Evolutionary conservation across 2,329 filamentous ascomycete species (phyloP).

Genomic region (Fusarium foetens): DNA sequence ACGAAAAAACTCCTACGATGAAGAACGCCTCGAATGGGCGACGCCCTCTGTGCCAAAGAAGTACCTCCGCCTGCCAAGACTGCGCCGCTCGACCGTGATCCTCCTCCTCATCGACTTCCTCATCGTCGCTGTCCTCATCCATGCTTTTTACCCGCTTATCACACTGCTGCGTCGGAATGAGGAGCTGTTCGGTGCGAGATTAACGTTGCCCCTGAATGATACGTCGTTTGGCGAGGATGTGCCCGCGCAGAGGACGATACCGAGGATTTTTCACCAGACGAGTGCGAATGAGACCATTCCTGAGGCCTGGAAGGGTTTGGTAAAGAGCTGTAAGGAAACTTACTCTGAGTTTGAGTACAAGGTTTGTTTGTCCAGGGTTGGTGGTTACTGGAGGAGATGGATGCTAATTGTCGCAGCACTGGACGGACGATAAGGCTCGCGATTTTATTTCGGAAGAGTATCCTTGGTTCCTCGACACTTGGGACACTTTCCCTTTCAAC

Average conservation of each 20-base stretch:
- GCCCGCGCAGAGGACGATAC: conserved; percentile 75
- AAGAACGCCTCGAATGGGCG: conserved; percentile 43
- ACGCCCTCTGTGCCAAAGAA: conserved; percentile 38
- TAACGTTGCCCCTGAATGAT: conserved; percentile 65
- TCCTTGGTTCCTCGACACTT: conserved; percentile 77
- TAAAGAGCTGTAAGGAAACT: conserved; percentile 72
- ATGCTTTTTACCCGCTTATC: conserved; percentile 76
- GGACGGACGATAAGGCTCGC: conserved; percentile 74
- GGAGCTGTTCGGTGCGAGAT: conserved; percentile 45
- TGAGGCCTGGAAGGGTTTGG: conserved; percentile 70
- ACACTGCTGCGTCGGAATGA: conserved; percentile 67
- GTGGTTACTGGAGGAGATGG: neutral
- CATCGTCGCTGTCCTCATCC: conserved; percentile 71
- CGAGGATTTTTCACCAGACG: conserved; percentile 81
- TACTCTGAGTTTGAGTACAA: conserved; percentile 80
- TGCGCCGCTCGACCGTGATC: conserved; percentile 60
- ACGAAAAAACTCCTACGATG: conserved; percentile 35
- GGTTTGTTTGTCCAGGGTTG: conserved; percentile 54
- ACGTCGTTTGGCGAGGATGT: conserved; percentile 58
- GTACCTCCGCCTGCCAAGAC: conserved; percentile 33
- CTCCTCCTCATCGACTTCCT: conserved; percentile 69
- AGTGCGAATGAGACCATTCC: conserved; percentile 77
- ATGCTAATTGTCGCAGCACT: conserved; percentile 60
- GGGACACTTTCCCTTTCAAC: conserved; percentile 74
- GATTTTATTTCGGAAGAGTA: conserved; percentile 77